Evolutionary conservation across 805 yeast genomes (phyloP).

Genomic region (Candida quercuum): DNA sequence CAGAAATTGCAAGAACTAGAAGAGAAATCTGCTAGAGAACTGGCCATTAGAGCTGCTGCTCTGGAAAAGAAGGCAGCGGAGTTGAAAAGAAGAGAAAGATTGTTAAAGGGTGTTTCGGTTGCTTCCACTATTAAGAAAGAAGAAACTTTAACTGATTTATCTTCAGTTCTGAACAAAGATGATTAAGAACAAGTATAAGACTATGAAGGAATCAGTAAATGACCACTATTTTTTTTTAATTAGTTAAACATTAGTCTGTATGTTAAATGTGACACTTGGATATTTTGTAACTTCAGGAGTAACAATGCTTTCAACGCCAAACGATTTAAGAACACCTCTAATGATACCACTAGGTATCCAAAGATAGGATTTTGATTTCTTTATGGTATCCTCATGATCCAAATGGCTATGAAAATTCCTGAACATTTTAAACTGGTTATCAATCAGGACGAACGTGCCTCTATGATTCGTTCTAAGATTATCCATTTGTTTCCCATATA

Average conservation of each 20-base stretch:
- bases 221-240: too few relatives aligned
- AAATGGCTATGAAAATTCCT: conserved; percentile 41
- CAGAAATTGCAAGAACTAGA: conserved; percentile 76
- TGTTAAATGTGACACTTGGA: conserved; percentile 70
- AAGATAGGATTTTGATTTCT: conserved; percentile 42
- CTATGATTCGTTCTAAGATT: conserved; percentile 89
- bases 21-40: conserved; percentile 68
- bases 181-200: too few relatives aligned
- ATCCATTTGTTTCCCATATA: conserved; percentile 85
- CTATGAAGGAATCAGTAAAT: too few relatives aligned
- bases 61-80: conserved; percentile 64
- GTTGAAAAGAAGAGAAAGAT: conserved; percentile 59
- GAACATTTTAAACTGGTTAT: conserved; percentile 54
- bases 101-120: conserved; percentile 30
- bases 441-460: conserved; percentile 76
- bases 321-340: conserved; percentile 62
- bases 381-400: conserved; percentile 39
- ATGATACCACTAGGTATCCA: conserved; percentile 77
- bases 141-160: conserved; percentile 50
- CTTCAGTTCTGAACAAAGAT: conserved; percentile 32
- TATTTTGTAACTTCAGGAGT: conserved; percentile 56
- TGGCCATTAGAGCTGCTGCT: conserved; percentile 68
- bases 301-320: conserved; percentile 64
- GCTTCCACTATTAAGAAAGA: conserved; percentile 35
- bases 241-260: conserved; percentile 41